These are phyloP conservation scores for Wickerhamiella brachini DNA, from an alignment of 805 yeast species.

Conservation along the genomic window DNA sequence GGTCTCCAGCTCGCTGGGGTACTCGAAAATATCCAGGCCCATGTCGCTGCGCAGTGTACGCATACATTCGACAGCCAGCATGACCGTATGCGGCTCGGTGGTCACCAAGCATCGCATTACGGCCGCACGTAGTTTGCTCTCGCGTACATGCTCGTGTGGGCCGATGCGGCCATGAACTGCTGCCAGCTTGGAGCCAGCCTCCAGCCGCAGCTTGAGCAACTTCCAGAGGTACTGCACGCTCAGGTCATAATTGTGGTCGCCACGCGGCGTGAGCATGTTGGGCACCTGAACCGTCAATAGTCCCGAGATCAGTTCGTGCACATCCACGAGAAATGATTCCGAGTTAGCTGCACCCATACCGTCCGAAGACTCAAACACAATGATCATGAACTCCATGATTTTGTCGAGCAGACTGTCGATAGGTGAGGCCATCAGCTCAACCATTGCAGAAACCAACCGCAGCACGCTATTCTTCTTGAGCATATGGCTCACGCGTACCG, in stretches of 20 bases:
- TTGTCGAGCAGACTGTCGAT: background rate
- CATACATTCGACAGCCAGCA: conserved; percentile 3
- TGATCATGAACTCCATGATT: background rate
- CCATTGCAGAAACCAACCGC: background rate
- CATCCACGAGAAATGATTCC: background rate
- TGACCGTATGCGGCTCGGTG: background rate
- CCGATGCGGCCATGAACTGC: background rate
- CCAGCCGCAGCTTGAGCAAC: background rate
- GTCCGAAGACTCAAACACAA: background rate
- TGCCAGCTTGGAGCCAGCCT: background rate
- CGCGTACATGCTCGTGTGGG: background rate
- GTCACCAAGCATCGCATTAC: background rate
- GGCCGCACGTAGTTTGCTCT: conserved; percentile 1
- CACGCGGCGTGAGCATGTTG: background rate
- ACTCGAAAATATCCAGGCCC: background rate
- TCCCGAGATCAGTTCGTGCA: background rate
- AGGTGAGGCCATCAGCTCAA: background rate
- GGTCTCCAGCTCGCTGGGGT: background rate
- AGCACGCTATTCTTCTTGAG: background rate
- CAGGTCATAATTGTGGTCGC: background rate
- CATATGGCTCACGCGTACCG: background rate
- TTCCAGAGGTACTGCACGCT: background rate
- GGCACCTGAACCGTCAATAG: background rate
- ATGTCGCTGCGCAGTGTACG: background rate
- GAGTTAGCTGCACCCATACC: background rate